These are phyloP conservation scores for Aspergillus ruber DNA, from an alignment of 2,329 filamentous ascomycete genomes.

Conservation along the genomic window DNA sequence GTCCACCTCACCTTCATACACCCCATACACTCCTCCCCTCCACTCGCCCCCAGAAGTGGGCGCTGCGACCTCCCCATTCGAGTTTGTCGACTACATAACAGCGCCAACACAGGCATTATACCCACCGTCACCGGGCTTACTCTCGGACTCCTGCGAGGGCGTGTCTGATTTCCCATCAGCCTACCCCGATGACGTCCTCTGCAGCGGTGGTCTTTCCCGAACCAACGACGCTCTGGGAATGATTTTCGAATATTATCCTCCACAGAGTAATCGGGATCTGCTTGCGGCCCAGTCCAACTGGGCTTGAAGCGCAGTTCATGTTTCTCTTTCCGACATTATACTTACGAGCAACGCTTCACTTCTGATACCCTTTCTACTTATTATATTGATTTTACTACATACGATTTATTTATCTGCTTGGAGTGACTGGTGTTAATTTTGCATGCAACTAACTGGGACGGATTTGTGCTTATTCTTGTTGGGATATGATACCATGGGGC, in stretches of 20 bases:
- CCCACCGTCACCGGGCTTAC: constrained; percentile 29
- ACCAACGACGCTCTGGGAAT: constrained; percentile 20
- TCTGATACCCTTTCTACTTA: neutral
- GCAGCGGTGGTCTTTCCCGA: constrained; percentile 23
- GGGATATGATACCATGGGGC: neutral
- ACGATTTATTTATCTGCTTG: neutral
- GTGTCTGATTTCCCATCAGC: constrained; percentile 32
- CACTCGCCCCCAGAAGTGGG: constrained; percentile 35
- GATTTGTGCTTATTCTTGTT: neutral
- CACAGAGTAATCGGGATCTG: constrained; percentile 18
- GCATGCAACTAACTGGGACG: neutral
- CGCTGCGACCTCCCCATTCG: constrained; percentile 32
- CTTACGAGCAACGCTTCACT: neutral
- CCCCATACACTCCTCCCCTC: constrained; percentile 36
- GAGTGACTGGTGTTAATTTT: neutral
- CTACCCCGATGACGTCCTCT: constrained; percentile 29
- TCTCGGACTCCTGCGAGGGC: constrained; percentile 29
- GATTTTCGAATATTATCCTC: constrained; percentile 26
- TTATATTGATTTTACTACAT: neutral
- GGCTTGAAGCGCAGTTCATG: constrained; percentile 19
- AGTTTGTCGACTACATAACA: constrained; percentile 27
- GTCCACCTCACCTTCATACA: constrained; percentile 31
- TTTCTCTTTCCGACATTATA: no score
- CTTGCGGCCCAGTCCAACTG: constrained; percentile 30
- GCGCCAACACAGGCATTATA: constrained; percentile 32